Base-by-base conservation (phyloP, 139 green algal species). In the Coccomyxa sp. region DNA sequence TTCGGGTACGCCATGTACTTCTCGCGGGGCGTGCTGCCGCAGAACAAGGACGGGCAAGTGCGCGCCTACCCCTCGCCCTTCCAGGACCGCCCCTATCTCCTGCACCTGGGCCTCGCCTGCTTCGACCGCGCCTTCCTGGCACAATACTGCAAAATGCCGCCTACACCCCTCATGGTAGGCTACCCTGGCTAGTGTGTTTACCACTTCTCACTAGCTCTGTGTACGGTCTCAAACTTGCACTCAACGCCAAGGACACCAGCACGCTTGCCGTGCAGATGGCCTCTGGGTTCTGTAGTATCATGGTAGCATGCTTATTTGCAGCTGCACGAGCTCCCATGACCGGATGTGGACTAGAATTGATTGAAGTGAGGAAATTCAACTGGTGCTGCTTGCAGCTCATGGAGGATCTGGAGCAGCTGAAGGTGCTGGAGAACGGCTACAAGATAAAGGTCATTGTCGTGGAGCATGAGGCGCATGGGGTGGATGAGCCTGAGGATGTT, bases 371-470 rank as follows among this genome's bases (percentile, higher is more conserved):
- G n/a, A n/a, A n/a, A n/a, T n/a, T n/a, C n/a, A n/a, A n/a, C n/a
- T n/a, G 50, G 50, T 22, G 22, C 50, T 22, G 22, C 18, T 22
- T 88, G 73, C 86, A 95, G 82, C 37, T 88, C 70, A 89, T 90
- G 82, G 90, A 95, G 82, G 89, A 95, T 41, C 76, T 95, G 75
- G 90, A 95, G 82, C 89, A 94, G 84, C 83, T 95, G 36, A 93
- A 93, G 71, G 82, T 93, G 44, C 39, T 95, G 37, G 90, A 95
- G 83, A 86, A 94, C 34, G 90, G 90, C 7, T 91, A 94, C 81
- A 89, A 87, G 70, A 94, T 94, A 40, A 94, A 92, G 83, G 86
- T 89, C 6, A 81, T 95, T 29, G 81, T 79, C 2, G 90, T 95
- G 6, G 78, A 92, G n/a, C 86, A 95, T 76, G 74, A 24, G 34